A percentile compares a stretch with the other conserved stretches of the same genome.
phyloP scores from a whole-genome alignment of 371 early-diverging fungal genomes.

The Mucor ambiguus region DNA sequence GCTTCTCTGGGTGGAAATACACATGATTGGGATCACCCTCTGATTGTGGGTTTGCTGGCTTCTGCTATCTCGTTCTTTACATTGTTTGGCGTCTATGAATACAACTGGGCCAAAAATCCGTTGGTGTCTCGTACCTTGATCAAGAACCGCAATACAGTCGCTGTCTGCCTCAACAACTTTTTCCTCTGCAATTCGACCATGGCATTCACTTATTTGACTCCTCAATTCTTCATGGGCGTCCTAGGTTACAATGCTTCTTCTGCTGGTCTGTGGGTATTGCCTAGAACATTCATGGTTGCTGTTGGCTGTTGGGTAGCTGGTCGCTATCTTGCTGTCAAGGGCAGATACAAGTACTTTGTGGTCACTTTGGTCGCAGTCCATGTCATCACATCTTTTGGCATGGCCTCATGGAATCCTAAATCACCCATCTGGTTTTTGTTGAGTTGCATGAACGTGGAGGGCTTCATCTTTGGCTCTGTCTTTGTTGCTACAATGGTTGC shows the following conservation, averaged over 20 bases:
- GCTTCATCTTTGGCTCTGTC: slow-evolving; percentile 43
- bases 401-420: slow-evolving; percentile 10
- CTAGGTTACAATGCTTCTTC: slow-evolving; percentile 42
- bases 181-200: slow-evolving; percentile 38
- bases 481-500: slow-evolving; percentile 52
- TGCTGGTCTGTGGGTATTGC: slow-evolving; percentile 43
- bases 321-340: slow-evolving; percentile 26
- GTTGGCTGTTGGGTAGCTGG: slow-evolving; percentile 42
- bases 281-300: slow-evolving; percentile 36
- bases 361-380: slow-evolving; percentile 19
- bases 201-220: slow-evolving; percentile 32
- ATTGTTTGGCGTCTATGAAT: slow-evolving; percentile 58
- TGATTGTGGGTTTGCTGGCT: slow-evolving; percentile 52
- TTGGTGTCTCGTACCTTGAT: slow-evolving; percentile 52
- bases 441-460: slow-evolving; percentile 40
- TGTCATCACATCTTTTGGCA: slow-evolving; percentile 9
- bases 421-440: slow-evolving; percentile 20
- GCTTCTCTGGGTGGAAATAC: slow-evolving; percentile 65
- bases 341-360: slow-evolving; percentile 33
- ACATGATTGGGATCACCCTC: slow-evolving; percentile 60
- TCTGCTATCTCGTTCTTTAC: slow-evolving; percentile 45
- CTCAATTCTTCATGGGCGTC: slow-evolving; percentile 49
- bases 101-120: slow-evolving; percentile 62
- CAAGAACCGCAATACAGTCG: slow-evolving; percentile 35
- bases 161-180: slow-evolving; percentile 39